Base-by-base conservation (phyloP, 306 rosid species). In the Fragaria iinumae region DNA sequence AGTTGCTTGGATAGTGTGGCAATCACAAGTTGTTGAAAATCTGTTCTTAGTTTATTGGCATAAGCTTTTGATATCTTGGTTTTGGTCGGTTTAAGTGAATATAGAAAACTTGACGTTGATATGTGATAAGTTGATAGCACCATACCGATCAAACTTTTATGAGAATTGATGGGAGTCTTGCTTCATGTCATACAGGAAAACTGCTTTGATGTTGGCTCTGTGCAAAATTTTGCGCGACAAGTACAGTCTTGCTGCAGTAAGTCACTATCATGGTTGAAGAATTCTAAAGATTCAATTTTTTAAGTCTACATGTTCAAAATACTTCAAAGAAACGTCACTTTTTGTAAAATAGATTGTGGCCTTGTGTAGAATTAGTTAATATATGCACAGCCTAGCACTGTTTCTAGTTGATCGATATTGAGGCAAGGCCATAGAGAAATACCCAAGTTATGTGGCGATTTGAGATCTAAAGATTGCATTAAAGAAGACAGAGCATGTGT, bases 221-320 rank as follows among this genome's bases (percentile, higher is more conserved):
- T 95, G 99, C 77, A 88, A 82, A 76, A 39, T 53, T 21, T 78
- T 95, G 76, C 83, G 99, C 52, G 97, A 95, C 76, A 88, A 84
- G 60, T 95, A 92, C 89, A 95, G 99, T 81, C 97, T 95, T 63
- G 99, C 99, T 32, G 99, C 97, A 0, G 98, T 90, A 59, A 91
- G 95, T 88, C 38, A 34, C 75, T 45, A 57, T 53, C 39, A 21
- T 67, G 56, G 49, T 27, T 38, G 36, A 25, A 27, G 11, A 36
- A 47, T 74, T 67, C 69, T 3, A 6, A 47, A 1, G 38, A 16
- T 52, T 60, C 13, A 23, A 29, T 11, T 10, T 36, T 29, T 25
- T 16, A 11, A 25, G 17, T 59, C 8, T 60, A 14, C 27, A 23
- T 23, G 53, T 23, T 16, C 36, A 13, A 21, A 57, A 73, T 39